phyloP scores from a whole-genome alignment of 805 yeast species.

The Candida arabinofermentans region DNA sequence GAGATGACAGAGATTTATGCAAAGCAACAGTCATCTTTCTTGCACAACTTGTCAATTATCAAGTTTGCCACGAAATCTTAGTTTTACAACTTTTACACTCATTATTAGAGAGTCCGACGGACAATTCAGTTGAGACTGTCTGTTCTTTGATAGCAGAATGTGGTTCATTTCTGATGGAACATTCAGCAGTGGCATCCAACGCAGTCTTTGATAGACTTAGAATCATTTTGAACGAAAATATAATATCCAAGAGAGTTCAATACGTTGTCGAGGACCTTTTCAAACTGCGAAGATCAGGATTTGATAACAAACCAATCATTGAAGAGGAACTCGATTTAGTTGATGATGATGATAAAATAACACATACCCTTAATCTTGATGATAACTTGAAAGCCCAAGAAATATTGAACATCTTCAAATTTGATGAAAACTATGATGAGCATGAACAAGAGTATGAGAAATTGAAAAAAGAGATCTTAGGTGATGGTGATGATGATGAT shows the following conservation, averaged over 20 bases:
- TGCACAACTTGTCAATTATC: slow-evolving; percentile 60
- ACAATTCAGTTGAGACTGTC: slow-evolving; percentile 54
- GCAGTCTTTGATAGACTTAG: slow-evolving; percentile 55
- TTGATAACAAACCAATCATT: slow-evolving; percentile 35
- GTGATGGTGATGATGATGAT: slow-evolving; percentile 28
- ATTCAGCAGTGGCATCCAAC: slow-evolving; percentile 29
- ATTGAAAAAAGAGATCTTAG: slow-evolving; percentile 43
- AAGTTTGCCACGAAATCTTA: slow-evolving; percentile 52
- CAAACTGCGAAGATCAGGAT: slow-evolving; percentile 43
- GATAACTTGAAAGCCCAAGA: slow-evolving; percentile 46
- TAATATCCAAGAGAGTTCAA: slow-evolving; percentile 39
- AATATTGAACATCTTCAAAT: slow-evolving; percentile 43
- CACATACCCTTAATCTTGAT: slow-evolving; percentile 54
- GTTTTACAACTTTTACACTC: slow-evolving; percentile 49
- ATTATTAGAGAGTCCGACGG: slow-evolving; percentile 41
- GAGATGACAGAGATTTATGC: slow-evolving; percentile 42
- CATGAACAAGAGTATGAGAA: slow-evolving; percentile 46
- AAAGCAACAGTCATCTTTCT: slow-evolving; percentile 45
- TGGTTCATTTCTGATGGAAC: slow-evolving; percentile 52
- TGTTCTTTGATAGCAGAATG: slow-evolving; percentile 43
- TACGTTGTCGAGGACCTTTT: slow-evolving; percentile 49
- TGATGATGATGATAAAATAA: slow-evolving; percentile 56
- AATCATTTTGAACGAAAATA: slow-evolving; percentile 52
- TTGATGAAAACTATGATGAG: slow-evolving; percentile 46
- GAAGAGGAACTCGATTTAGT: slow-evolving; percentile 53